A percentile compares a stretch with the other conserved stretches of the same genome.
These are phyloP conservation scores for Dothiorella sarmentorum DNA, from an alignment of 2,329 filamentous ascomycete genomes.

Conservation along the genomic window DNA sequence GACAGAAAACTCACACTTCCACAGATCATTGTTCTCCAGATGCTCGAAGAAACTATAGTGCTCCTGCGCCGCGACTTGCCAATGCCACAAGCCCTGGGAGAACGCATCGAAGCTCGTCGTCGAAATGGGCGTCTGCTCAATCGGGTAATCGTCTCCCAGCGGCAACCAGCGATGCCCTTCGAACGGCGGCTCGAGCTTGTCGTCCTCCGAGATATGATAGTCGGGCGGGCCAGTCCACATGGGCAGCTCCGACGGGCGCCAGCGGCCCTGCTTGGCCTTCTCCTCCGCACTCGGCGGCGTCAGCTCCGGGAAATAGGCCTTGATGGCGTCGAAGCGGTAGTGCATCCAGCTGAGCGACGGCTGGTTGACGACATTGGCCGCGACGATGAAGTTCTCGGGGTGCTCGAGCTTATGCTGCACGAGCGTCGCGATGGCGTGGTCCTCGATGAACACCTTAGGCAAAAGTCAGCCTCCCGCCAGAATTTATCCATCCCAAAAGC, in stretches of 20 bases:
- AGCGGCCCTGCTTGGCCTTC: constrained; percentile 28
- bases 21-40: constrained; percentile 24
- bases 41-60: constrained; percentile 39
- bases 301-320: constrained; percentile 53
- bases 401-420: constrained; percentile 52
- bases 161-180: constrained; percentile 52
- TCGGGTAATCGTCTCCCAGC: constrained; percentile 39
- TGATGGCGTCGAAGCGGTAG: constrained; percentile 51
- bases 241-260: constrained; percentile 42
- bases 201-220: constrained; percentile 22
- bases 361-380: constrained; percentile 57
- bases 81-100: constrained; percentile 46
- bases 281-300: constrained; percentile 21
- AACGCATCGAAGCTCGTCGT: constrained; percentile 46
- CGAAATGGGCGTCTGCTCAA: constrained; percentile 47
- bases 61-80: constrained; percentile 49
- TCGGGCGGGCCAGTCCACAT: constrained; percentile 29
- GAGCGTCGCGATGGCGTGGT: constrained; percentile 51
- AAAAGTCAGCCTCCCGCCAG: neutral
- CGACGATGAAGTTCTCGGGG: constrained; percentile 51
- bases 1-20: constrained; percentile 9
- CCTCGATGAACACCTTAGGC: constrained; percentile 38
- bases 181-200: constrained; percentile 33
- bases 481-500: no score
- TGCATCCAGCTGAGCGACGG: constrained; percentile 55